phyloP scores from a whole-genome alignment of 148 eudicot genomes.

The Pharnaceum exiguum region DNA sequence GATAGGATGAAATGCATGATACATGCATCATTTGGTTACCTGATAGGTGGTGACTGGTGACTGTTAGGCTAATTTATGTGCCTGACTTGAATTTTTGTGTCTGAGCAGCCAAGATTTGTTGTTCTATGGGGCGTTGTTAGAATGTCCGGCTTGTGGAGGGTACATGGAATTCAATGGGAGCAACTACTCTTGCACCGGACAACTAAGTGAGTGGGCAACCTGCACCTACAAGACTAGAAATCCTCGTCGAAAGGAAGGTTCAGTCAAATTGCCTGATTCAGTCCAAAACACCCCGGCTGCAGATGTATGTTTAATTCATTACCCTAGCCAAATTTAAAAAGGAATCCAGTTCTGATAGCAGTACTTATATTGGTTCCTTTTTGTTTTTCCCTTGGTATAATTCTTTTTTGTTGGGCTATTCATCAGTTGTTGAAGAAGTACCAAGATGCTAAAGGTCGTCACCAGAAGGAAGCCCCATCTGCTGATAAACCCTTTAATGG shows the following conservation, averaged over 20 bases:
- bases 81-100: neutral
- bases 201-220: slow-evolving; percentile 69
- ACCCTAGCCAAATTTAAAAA: too few relatives aligned
- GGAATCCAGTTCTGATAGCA: neutral
- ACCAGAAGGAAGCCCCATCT: slow-evolving; percentile 32
- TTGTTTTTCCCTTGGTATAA: too few relatives aligned
- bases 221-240: slow-evolving; percentile 58
- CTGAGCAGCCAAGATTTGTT: slow-evolving; percentile 57
- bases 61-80: too few relatives aligned
- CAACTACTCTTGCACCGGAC: slow-evolving; percentile 50
- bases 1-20: too few relatives aligned
- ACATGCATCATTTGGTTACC: too few relatives aligned
- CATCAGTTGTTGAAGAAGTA: slow-evolving; percentile 53
- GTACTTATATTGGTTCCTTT: neutral
- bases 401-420: neutral
- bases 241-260: slow-evolving; percentile 48
- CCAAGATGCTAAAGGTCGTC: slow-evolving; percentile 38
- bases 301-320: slow-evolving; percentile 36
- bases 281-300: slow-evolving; percentile 41
- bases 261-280: slow-evolving; percentile 50
- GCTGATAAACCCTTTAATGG: slow-evolving; percentile 59
- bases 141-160: slow-evolving; percentile 58
- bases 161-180: slow-evolving; percentile 40
- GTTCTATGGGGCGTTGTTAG: slow-evolving; percentile 60
- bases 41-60: too few relatives aligned